phyloP scores from a whole-genome alignment of 2,329 filamentous ascomycete species.

The Penicillium olsonii region DNA sequence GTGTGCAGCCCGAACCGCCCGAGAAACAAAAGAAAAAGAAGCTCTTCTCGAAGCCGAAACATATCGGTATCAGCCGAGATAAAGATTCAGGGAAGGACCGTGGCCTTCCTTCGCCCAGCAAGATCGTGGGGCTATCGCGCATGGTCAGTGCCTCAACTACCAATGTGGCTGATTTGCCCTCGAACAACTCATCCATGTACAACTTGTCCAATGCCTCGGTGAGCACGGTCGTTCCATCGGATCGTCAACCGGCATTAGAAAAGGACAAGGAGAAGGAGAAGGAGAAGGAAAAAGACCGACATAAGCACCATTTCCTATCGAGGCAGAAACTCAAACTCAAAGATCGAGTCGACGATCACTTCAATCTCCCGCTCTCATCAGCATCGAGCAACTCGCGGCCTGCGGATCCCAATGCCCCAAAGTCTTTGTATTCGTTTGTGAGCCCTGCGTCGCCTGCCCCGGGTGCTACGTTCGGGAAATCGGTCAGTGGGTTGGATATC shows the following conservation, averaged over 20 bases:
- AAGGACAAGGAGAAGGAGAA: constrained; percentile 45
- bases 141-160: constrained; percentile 62
- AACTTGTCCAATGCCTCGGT: constrained; percentile 63
- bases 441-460: constrained; percentile 62
- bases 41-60: constrained; percentile 68
- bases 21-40: constrained; percentile 68
- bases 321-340: constrained; percentile 66
- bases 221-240: constrained; percentile 58
- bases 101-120: constrained; percentile 61
- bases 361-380: constrained; percentile 61
- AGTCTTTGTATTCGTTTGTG: constrained; percentile 66
- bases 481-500: constrained; percentile 76
- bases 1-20: constrained; percentile 45
- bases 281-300: constrained; percentile 49
- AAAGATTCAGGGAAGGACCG: constrained; percentile 54
- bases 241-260: constrained; percentile 41
- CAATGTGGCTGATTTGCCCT: constrained; percentile 57
- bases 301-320: constrained; percentile 66
- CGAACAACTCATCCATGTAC: constrained; percentile 60
- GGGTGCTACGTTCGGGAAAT: constrained; percentile 71
- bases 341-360: constrained; percentile 58
- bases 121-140: constrained; percentile 55
- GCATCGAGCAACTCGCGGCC: constrained; percentile 66
- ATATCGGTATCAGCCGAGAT: constrained; percentile 62
- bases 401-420: constrained; percentile 62